Conservation (phyloP, 1,139 yeast species). For the Zygosaccharomyces pseudobailii region DNA sequence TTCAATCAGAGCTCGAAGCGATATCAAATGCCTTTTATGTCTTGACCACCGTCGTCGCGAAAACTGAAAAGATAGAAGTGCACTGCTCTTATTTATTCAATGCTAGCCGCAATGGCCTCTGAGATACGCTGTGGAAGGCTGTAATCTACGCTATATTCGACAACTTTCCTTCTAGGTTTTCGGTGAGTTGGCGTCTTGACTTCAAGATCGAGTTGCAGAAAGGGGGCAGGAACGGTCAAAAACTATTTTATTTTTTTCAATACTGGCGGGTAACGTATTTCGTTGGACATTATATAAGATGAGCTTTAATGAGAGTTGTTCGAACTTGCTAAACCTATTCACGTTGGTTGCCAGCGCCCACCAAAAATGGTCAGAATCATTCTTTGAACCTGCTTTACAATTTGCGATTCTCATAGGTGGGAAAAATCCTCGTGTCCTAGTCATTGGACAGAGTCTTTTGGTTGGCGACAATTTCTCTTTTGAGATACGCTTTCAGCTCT, state of each 20-base stretch:
- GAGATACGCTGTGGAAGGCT: neutral
- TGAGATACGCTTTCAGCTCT: slow-evolving; percentile 55
- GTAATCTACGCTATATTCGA: neutral
- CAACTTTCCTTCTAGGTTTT: neutral
- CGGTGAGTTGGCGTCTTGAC: neutral
- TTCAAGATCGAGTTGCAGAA: neutral
- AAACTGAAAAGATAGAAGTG: neutral
- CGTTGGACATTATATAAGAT: neutral
- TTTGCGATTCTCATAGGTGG: neutral
- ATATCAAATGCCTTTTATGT: neutral
- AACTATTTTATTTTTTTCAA: neutral
- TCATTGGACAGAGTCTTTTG: neutral
- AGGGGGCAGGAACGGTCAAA: neutral
- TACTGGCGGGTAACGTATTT: neutral
- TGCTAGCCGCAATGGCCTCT: neutral
- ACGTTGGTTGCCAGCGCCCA: neutral
- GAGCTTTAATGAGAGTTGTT: neutral
- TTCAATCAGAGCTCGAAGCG: neutral
- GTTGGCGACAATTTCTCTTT: slow-evolving; percentile 24
- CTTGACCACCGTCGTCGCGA: neutral
- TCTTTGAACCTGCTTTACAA: neutral
- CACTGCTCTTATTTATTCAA: neutral
- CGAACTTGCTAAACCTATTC: neutral
- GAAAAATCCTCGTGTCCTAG: neutral
- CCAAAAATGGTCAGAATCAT: neutral